Evolutionary conservation across 1,139 yeast genomes (phyloP), one percentile per base, ranked within the genome.

Genomic region (Sugiyamaella neomexicana): DNA sequence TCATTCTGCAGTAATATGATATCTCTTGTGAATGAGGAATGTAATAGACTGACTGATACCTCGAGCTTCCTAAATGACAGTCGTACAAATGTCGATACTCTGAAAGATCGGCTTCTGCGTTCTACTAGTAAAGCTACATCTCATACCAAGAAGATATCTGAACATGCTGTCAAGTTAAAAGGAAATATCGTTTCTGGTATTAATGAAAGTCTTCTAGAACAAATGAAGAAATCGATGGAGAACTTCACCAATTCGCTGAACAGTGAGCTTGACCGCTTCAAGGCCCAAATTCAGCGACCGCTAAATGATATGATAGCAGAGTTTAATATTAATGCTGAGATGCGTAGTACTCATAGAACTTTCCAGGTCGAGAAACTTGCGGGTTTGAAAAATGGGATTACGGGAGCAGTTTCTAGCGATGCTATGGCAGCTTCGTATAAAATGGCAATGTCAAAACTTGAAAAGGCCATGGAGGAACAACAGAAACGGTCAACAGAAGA

Each of bases 51-150:
- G 25, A 36, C 46, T 10, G 60, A 58, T 42, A 55, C 58, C 6
- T 52, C 54, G 9, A 50, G 50, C 16, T 53, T 49, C 27, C 43
- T 59, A 31, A 46, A 29, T 23, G 60, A 59, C 38, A 56, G 48
- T 42, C 34, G 56, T 36, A 42, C 23, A 9, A 52, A 51, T 20
- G 47, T 59, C 23, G 60, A 58, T 32, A 42, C 39, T 29, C 46
- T 53, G 15, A 54, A 40, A 13, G 58, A 52, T 15, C 45, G 42
- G 10, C 44, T 56, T 13, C 17, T 48, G 10, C 41, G 49, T 6
- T 38, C 58, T 12, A 29, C 58, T 6, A 36, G 20, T 25, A 44
- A 52, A 39, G 46, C 58, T 5, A 40, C 52, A 13, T 25, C 43
- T 10, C 29, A 47, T 40, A 16, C 39, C 12, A 39, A 47, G 32